Conservation (phyloP, 148 eudicot species). For the Rhododendron ovatum region DNA sequence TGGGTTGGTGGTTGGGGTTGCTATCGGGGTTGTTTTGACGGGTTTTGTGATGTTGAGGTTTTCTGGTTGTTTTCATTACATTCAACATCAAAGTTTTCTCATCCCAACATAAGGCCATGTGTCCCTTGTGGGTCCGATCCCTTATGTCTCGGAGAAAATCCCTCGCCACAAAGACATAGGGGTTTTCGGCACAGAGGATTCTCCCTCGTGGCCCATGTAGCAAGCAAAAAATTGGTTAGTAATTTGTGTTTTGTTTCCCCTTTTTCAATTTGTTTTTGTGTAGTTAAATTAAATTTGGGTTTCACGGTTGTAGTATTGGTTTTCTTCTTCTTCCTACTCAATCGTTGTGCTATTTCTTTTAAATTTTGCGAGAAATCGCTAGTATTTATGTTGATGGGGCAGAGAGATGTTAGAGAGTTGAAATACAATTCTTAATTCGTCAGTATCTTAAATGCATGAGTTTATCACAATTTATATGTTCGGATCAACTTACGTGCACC, state of each 20-base stretch:
- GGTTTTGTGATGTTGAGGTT: not conserved
- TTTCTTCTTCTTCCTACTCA: no score
- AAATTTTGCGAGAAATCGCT: not conserved
- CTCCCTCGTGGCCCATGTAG: no score
- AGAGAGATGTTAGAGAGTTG: not conserved
- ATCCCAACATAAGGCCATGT: not conserved
- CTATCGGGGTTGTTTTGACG: slow-evolving; percentile 10
- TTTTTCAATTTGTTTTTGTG: not conserved
- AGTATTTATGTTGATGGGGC: not conserved
- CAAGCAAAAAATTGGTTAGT: not conserved
- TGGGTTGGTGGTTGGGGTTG: not conserved
- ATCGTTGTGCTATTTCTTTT: not conserved
- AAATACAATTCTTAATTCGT: no score
- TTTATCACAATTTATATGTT: no score
- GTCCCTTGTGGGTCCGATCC: no score
- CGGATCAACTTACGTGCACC: not conserved
- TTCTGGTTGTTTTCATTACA: not conserved
- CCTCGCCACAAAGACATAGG: no score
- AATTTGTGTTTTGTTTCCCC: not conserved
- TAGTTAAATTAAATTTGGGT: not conserved
- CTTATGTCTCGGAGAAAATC: no score
- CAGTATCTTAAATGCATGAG: not conserved
- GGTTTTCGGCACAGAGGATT: no score
- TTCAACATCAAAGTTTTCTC: not conserved
- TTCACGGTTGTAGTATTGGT: not conserved